A percentile compares a stretch with the other conserved stretches of the same genome.
phyloP scores from a whole-genome alignment of 495 filamentous ascomycete species.

The Lophiotrema nucula region DNA sequence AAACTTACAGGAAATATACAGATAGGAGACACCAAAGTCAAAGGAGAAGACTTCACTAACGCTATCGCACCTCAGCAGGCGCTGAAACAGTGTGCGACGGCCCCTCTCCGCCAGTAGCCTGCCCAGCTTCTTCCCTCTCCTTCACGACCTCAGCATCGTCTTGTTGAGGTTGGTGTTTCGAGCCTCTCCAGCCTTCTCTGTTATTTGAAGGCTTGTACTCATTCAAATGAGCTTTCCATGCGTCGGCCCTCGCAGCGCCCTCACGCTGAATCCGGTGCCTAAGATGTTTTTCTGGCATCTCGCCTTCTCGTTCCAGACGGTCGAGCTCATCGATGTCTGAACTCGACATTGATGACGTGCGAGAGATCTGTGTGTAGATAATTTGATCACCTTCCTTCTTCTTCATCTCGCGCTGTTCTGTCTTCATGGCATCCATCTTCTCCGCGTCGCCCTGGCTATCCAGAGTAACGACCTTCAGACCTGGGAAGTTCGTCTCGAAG shows the following conservation, averaged over 20 bases:
- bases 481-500: conserved; percentile 67
- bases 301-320: conserved; percentile 44
- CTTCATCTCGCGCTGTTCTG: conserved; percentile 63
- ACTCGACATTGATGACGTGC: conserved; percentile 58
- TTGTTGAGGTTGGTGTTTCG: conserved; percentile 17
- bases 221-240: conserved; percentile 23
- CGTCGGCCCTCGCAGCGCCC: conserved; percentile 16
- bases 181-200: conserved; percentile 21
- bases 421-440: conserved; percentile 59
- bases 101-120: no score
- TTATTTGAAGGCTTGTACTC: conserved; percentile 23
- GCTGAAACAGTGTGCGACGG: no score
- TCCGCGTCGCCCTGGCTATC: conserved; percentile 66
- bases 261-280: conserved; percentile 22
- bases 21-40: no score
- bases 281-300: conserved; percentile 16
- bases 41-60: no score
- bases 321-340: conserved; percentile 74
- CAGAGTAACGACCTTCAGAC: conserved; percentile 66
- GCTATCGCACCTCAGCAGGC: no score
- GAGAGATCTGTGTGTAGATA: conserved; percentile 63
- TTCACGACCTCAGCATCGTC: conserved; percentile 2
- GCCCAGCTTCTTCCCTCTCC: conserved; percentile 4
- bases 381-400: conserved; percentile 60
- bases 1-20: no score